Percentiles rank a stretch among this genome's conserved stretches.
phyloP scores from a whole-genome alignment of 1,284 basidiomycete genomes.

The Tremellales sp. region DNA sequence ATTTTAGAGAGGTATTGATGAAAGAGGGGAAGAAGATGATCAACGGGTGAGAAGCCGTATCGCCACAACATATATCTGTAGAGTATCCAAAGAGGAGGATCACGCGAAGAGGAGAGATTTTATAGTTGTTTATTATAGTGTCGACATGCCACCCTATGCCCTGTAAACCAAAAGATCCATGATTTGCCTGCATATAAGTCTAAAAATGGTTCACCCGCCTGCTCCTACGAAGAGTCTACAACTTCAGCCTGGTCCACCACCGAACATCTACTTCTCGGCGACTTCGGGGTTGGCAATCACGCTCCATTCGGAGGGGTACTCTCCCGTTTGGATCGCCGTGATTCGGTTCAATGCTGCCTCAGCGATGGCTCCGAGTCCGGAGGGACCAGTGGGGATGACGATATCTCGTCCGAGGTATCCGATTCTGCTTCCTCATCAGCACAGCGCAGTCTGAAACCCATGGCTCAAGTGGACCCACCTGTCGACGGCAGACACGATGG shows the following conservation, averaged over 20 bases:
- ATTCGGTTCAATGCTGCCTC: conserved; percentile 77
- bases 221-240: too few relatives aligned
- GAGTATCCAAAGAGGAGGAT: too few relatives aligned
- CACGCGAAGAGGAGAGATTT: too few relatives aligned
- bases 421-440: conserved; percentile 51
- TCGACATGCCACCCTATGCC: too few relatives aligned
- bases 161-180: too few relatives aligned
- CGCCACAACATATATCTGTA: too few relatives aligned
- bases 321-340: conserved; percentile 84
- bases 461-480: conserved; percentile 45
- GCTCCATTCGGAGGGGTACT: conserved; percentile 75
- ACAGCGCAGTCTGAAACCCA: not conserved
- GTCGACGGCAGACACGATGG: conserved; percentile 76
- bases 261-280: too few relatives aligned
- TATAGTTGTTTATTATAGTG: too few relatives aligned
- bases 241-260: too few relatives aligned
- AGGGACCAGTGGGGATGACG: conserved; percentile 74
- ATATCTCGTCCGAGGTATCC: conserved; percentile 86
- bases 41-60: too few relatives aligned
- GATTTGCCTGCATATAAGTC: too few relatives aligned
- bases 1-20: conserved; percentile 30
- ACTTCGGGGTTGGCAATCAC: conserved; percentile 45
- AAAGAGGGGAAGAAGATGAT: conserved; percentile 30
- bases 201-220: too few relatives aligned
- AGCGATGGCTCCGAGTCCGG: conserved; percentile 83